Percentiles rank a stretch among this genome's conserved stretches.
Evolutionary conservation across 345 rosid genomes (phyloP).

Genomic region (Trapa bicornis): DNA sequence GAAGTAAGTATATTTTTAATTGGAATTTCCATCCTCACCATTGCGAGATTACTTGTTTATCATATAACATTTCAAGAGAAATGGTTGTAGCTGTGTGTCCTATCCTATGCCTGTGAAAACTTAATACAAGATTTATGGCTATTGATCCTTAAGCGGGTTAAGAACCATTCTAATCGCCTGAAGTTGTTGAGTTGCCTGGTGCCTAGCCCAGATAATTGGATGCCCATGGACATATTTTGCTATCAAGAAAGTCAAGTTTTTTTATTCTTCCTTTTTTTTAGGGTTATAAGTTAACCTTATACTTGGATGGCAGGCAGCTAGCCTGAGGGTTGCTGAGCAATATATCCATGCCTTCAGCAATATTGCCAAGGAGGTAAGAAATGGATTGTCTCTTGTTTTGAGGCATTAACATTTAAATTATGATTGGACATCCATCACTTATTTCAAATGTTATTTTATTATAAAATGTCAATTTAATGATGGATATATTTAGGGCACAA

Average conservation of each 20-base stretch:
- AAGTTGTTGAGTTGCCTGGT: not conserved
- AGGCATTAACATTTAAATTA: not conserved
- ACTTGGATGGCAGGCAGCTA: constrained; percentile 56
- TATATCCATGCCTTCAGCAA: constrained; percentile 74
- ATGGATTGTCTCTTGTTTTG: not conserved
- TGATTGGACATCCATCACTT: not conserved
- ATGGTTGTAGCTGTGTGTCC: not conserved
- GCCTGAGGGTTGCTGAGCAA: constrained; percentile 75
- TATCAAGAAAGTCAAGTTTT: not conserved
- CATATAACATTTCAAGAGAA: not conserved
- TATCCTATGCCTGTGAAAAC: not conserved
- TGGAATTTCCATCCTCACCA: not conserved
- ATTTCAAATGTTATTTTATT: not conserved
- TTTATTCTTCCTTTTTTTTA: no score
- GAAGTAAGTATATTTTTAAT: constrained; percentile 43
- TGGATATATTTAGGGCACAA: constrained; percentile 46
- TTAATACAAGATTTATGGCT: not conserved
- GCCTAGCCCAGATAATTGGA: not conserved
- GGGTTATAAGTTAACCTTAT: not conserved
- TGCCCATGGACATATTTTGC: not conserved
- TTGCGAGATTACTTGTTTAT: not conserved
- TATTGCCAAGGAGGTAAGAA: constrained; percentile 74
- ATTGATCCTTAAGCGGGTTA: not conserved
- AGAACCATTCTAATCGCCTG: not conserved
- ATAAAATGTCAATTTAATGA: not conserved